Evolutionary conservation across 345 rosid species (phyloP).

Genomic region (Populus nigra): DNA sequence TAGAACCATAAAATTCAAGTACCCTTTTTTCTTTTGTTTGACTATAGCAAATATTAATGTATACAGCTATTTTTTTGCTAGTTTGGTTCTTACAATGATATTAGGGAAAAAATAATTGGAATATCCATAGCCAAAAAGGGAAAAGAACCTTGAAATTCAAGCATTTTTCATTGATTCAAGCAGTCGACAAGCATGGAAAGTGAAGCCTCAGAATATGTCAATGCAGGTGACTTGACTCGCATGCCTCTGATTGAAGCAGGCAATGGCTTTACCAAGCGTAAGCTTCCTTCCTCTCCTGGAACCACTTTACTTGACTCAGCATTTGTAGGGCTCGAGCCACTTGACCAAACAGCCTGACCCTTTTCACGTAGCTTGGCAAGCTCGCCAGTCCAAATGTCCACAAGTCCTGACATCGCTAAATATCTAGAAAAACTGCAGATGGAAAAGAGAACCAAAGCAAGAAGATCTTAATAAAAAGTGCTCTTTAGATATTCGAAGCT

Average conservation of each 20-base stretch:
- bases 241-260: constrained; percentile 6
- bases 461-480: too few species aligned
- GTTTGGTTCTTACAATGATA: too few species aligned
- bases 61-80: too few species aligned
- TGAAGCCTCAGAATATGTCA: constrained; percentile 26
- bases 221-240: neutral
- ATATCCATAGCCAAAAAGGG: too few species aligned
- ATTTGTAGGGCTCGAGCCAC: constrained; percentile 4
- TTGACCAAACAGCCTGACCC: constrained; percentile 26
- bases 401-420: constrained; percentile 41
- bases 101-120: too few species aligned
- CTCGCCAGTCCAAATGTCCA: constrained; percentile 50
- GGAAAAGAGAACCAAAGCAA: too few species aligned
- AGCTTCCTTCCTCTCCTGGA: neutral
- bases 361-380: constrained; percentile 36
- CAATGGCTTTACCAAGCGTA: constrained; percentile 11
- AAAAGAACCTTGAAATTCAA: too few species aligned
- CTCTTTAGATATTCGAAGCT: neutral
- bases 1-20: too few species aligned
- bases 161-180: neutral
- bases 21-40: too few species aligned
- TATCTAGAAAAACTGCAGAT: neutral
- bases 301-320: too few species aligned
- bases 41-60: too few species aligned
- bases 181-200: constrained; percentile 30